Evolutionary conservation across 163 green algal species (phyloP), one percentile per base, ranked within the genome.

Genomic region (Trebouxiophyceae sp.): DNA sequence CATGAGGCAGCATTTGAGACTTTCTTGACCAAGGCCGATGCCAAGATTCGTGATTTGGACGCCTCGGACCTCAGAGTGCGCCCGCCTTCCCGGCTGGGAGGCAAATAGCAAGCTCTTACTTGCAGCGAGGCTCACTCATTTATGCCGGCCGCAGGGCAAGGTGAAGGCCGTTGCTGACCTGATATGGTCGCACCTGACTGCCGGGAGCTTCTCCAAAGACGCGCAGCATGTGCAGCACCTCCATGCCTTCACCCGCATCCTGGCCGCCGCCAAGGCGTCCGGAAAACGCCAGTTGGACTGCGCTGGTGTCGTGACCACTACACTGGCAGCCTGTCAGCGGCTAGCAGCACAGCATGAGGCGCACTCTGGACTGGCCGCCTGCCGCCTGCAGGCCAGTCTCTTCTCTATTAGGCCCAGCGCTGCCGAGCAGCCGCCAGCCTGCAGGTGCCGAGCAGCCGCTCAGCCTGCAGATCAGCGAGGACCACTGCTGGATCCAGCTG

Each of bases 261-360:
- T 83, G 69, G 27, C 50, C 46, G 56, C 68, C 0, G 58, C 26
- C 4, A 69, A 60, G n/a, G 46, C 57, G n/a, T 62, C 44, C 1
- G 65, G 26, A 24, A 75, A 73, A 33, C 57, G 72, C 20, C 73
- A 84, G 68, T 66, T 84, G 4, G 77, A 84, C 68, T 84, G 77
- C 26, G 77, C 74, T 1, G 77, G 77, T 3, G 74, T 84, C 23
- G 74, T 80, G 4, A 76, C 56, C 29, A 74, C 73, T 8, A 47
- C 62, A 4, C 67, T 75, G 26, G 65, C 68, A 4, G 45, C 57
- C 23, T 74, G 70, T 33, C 70, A 77, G 22, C 33, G 44, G 6
- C 67, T 84, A 33, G 64, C 73, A 6, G 8, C 19, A 8, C 31
- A 28, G 4, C 30, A 54, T 29, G 24, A 33, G 23, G 19, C 12